Conservation (phyloP, 805 yeast genomes). For the Barnettozyma sucrosica region DNA sequence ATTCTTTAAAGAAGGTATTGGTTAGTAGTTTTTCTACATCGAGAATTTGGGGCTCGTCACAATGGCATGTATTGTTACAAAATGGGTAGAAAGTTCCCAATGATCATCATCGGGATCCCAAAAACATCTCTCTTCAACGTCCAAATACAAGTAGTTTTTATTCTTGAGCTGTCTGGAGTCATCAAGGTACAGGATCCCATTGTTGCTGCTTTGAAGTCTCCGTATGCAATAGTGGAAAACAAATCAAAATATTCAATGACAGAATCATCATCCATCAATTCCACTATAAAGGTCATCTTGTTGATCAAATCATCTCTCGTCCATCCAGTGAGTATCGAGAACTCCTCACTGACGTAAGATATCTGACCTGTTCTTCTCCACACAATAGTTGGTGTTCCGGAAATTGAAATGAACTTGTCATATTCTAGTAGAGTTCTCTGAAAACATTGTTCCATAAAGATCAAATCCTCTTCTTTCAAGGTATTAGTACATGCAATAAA, state of each 20-base stretch:
- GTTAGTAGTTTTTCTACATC: background rate
- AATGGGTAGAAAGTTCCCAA: conserved; percentile 88
- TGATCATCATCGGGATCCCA: conserved; percentile 95
- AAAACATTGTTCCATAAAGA: conserved; percentile 94
- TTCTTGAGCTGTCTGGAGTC: conserved; percentile 46
- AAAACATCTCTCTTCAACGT: conserved; percentile 91
- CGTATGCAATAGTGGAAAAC: conserved; percentile 81
- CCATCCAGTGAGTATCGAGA: conserved; percentile 91
- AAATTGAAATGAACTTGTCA: conserved; percentile 72
- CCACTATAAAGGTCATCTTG: conserved; percentile 66
- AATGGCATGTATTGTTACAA: conserved; percentile 24
- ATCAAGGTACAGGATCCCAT: conserved; percentile 80
- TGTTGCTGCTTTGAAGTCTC: conserved; percentile 84
- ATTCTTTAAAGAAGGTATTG: background rate
- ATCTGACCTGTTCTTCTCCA: conserved; percentile 97
- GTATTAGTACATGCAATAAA: conserved; percentile 90
- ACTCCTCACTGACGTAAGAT: conserved; percentile 92
- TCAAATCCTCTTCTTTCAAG: conserved; percentile 82
- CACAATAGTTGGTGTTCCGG: conserved; percentile 91
- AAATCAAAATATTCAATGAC: conserved; percentile 84
- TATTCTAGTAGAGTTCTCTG: conserved; percentile 88
- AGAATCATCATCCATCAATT: conserved; percentile 79
- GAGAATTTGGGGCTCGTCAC: background rate
- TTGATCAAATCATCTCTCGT: conserved; percentile 58
- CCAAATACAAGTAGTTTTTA: conserved; percentile 83